Percentiles rank a stretch among this genome's conserved stretches.
Conservation (phyloP, 108 stramenopile genomes). For the Skeletonema menzelii region DNA sequence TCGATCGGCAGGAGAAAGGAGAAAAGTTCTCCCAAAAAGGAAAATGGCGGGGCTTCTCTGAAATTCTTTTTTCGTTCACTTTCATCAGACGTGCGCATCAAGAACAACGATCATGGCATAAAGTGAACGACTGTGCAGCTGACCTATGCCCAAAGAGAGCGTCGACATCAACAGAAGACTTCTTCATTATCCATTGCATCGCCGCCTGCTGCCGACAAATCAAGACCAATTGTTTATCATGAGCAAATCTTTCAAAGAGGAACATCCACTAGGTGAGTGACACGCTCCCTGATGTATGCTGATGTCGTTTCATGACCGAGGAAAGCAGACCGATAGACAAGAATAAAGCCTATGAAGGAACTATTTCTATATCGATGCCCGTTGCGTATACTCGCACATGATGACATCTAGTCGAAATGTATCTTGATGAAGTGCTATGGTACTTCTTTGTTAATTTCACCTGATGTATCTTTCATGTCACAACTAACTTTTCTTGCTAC, state of each 20-base stretch:
- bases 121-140: neutral
- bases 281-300: neutral
- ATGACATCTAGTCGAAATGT: neutral
- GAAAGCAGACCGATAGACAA: neutral
- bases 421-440: neutral
- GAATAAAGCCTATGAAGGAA: neutral
- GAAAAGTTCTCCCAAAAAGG: neutral
- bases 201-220: neutral
- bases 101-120: constrained; percentile 4
- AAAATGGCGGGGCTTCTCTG: neutral
- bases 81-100: neutral
- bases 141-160: neutral
- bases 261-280: constrained; percentile 83
- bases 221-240: constrained; percentile 31
- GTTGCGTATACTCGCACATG: neutral
- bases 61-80: neutral
- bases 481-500: neutral
- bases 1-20: too few species aligned
- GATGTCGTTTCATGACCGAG: neutral
- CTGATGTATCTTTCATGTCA: constrained; percentile 12
- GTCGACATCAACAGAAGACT: neutral
- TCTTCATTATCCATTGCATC: neutral
- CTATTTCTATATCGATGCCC: neutral
- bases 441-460: neutral
- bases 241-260: constrained; percentile 90